Conservation (phyloP, 108 stramenopile species). For the Chaetoceros muelleri region DNA sequence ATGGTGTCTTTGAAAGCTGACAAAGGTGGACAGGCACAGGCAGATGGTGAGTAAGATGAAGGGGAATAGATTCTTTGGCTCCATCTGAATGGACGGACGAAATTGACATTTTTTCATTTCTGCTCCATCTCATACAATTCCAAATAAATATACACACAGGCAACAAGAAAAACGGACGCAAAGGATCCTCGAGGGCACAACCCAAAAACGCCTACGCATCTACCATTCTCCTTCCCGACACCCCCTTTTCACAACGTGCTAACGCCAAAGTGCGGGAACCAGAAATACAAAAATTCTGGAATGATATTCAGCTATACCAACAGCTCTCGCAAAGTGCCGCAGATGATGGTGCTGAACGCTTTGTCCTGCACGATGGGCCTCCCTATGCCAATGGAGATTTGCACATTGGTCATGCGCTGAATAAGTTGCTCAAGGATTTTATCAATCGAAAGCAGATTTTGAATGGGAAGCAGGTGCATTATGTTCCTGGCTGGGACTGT, state of each 20-base stretch:
- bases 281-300: slow-evolving; percentile 84
- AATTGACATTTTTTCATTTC: no score
- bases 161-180: slow-evolving; percentile 15
- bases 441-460: slow-evolving; percentile 94
- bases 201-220: slow-evolving; percentile 82
- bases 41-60: no score
- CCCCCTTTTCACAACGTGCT: slow-evolving; percentile 89
- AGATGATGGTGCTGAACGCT: slow-evolving; percentile 40
- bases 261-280: slow-evolving; percentile 90
- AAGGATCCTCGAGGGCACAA: slow-evolving; percentile 49
- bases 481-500: slow-evolving; percentile 99
- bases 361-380: slow-evolving; percentile 98
- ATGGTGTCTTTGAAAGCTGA: not conserved
- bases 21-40: not conserved
- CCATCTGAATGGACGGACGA: no score
- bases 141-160: no score
- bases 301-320: slow-evolving; percentile 76
- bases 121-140: no score
- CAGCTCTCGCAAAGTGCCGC: slow-evolving; percentile 54
- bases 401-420: slow-evolving; percentile 98
- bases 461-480: slow-evolving; percentile 90
- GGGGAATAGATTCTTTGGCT: no score
- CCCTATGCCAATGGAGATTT: slow-evolving; percentile 99
- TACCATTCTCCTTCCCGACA: slow-evolving; percentile 88
- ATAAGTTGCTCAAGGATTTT: slow-evolving; percentile 97